phyloP scores from a whole-genome alignment of 768 basidiomycete genomes.

The Rossbeevera mucosa region DNA sequence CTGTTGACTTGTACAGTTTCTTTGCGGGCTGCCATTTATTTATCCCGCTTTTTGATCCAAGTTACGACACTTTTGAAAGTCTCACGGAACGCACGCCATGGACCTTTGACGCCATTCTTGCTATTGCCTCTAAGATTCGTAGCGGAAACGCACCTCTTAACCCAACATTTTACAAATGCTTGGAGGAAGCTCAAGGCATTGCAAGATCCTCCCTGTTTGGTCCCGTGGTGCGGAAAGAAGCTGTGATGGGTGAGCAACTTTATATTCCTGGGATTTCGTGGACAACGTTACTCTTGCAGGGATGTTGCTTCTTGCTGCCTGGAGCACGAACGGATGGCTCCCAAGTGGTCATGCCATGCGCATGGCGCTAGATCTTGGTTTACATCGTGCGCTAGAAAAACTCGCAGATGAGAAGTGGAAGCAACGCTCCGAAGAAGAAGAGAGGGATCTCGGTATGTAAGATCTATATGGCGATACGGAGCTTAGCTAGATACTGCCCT shows the following conservation, averaged over 20 bases:
- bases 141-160: constrained; percentile 84
- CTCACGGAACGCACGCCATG: constrained; percentile 91
- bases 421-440: constrained; percentile 71
- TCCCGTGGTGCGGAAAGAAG: constrained; percentile 90
- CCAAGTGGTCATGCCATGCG: constrained; percentile 95
- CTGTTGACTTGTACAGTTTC: constrained; percentile 52
- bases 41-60: constrained; percentile 90
- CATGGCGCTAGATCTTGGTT: constrained; percentile 90
- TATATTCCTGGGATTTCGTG: constrained; percentile 1
- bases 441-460: constrained; percentile 73
- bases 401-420: constrained; percentile 69
- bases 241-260: constrained; percentile 69
- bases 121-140: constrained; percentile 88
- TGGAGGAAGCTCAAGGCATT: constrained; percentile 95
- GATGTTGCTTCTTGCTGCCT: constrained; percentile 87
- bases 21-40: constrained; percentile 96
- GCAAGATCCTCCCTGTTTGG: constrained; percentile 92
- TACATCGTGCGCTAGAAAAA: constrained; percentile 90
- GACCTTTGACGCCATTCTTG: constrained; percentile 92
- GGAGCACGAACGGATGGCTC: constrained; percentile 93
- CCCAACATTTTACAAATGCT: constrained; percentile 82
- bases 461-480: not conserved
- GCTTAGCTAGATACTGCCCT: constrained; percentile 8
- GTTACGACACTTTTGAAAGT: constrained; percentile 90
- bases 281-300: constrained; percentile 40